Evolutionary conservation across 176 grass and related monocot species (phyloP), one percentile per base, ranked within the genome.

Genomic region (Ensete glaucum): DNA sequence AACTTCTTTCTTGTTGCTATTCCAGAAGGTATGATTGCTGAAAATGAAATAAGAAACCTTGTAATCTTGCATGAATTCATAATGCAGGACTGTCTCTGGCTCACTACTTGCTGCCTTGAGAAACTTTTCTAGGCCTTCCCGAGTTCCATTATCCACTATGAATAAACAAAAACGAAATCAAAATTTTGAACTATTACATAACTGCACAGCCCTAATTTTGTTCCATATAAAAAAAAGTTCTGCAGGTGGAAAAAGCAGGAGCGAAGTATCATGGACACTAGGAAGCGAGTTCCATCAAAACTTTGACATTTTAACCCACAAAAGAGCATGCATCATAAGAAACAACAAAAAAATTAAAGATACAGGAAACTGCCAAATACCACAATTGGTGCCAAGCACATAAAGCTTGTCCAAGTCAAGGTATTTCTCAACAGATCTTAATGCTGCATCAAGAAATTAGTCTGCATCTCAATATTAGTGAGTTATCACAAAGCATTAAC

Each of bases 21-120:
- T 13, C 50, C 2, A 69, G 8, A 69, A 48, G 16, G 16, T 20
- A 69, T 11, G 3, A 69, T 49, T 49, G 17, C 66, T 69, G 66
- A 5, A 48, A 34, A 15, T 9, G 9, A 17, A 17, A 15, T 17
- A 49, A 0, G 50, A 92, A 83, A 87, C 93, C 93, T 97, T 92
- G 79, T 97, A 97, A 87, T 97, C 93, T 80, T 97, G 93, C 90
- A 97, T 97, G 77, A 97, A 97, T 78, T 97, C 93, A 27, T 97
- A 97, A 87, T 97, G 93, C 19, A 97, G 67, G 75, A 97, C 93
- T 63, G 93, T 97, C 69, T 97, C 93, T 73, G 93, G 93, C 16
- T 90, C 83, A 79, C 52, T 93, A 83, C 93, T 97, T 71, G 90
- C 90, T 9, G 87, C 85, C 50, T 93, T 93, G 78, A 97, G 83